Conservation (phyloP, 2,329 filamentous ascomycete genomes). For the Calonectria leucothoes region DNA sequence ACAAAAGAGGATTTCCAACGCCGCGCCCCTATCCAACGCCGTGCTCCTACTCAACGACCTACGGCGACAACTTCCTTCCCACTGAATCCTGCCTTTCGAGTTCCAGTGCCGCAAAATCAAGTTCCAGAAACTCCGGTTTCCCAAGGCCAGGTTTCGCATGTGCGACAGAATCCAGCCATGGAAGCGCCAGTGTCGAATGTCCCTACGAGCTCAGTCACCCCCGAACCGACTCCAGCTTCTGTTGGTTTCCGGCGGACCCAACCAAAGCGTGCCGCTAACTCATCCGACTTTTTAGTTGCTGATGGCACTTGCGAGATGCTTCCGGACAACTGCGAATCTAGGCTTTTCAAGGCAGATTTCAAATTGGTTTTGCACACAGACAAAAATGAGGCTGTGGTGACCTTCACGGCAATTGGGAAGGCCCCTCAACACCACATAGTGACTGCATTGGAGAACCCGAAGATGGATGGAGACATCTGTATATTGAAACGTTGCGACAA, state of each 20-base stretch:
- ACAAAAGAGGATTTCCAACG: background rate
- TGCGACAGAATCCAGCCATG: background rate
- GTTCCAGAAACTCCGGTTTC: too few species aligned
- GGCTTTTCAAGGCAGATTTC: conserved; percentile 22
- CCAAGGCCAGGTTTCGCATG: background rate
- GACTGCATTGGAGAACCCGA: conserved; percentile 32
- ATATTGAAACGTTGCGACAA: conserved; percentile 16
- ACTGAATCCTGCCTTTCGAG: background rate
- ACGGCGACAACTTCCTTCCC: background rate
- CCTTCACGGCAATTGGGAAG: conserved; percentile 27
- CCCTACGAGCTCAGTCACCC: background rate
- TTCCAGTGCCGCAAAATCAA: background rate
- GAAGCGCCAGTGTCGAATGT: background rate
- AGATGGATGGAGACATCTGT: conserved; percentile 37
- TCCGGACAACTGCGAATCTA: conserved; percentile 15
- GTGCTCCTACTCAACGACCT: background rate
- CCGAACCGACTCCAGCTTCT: background rate
- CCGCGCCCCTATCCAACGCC: background rate
- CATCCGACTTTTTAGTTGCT: background rate
- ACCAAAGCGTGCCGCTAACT: background rate
- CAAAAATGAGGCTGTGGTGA: conserved; percentile 31
- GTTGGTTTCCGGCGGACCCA: background rate
- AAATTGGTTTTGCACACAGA: conserved; percentile 28
- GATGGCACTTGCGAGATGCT: conserved; percentile 20
- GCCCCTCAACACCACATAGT: conserved; percentile 29